Evolutionary conservation across 2,329 filamentous ascomycete genomes (phyloP).

Genomic region (Fusarium odoratissimum): DNA sequence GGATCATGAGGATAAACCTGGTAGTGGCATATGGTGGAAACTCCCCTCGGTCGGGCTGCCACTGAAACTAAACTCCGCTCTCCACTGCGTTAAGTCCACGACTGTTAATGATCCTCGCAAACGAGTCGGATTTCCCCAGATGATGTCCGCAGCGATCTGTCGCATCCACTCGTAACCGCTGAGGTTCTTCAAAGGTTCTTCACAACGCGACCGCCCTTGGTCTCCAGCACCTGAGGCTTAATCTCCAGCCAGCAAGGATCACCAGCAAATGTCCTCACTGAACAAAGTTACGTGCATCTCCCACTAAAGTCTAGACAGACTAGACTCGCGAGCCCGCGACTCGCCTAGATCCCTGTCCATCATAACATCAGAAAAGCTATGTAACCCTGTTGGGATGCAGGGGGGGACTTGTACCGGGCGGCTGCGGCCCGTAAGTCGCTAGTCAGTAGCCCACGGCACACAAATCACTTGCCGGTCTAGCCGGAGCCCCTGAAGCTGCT

Average conservation of each 20-base stretch:
- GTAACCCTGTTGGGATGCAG: not conserved
- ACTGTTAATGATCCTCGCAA: not conserved
- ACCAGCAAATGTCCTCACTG: not conserved
- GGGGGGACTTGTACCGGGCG: not conserved
- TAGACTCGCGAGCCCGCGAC: not conserved
- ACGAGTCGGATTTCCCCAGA: not conserved
- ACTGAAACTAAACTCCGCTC: not conserved
- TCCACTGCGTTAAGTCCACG: not conserved
- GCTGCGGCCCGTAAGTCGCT: not conserved
- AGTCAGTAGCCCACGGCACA: not conserved
- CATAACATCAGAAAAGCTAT: not conserved
- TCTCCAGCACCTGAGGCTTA: not conserved
- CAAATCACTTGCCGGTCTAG: not conserved
- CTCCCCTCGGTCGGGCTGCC: not conserved
- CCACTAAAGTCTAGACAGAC: not conserved
- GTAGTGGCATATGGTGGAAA: not conserved
- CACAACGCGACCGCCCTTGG: not conserved
- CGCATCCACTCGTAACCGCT: not conserved
- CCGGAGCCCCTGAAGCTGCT: not conserved
- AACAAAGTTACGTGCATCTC: not conserved
- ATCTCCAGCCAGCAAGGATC: not conserved
- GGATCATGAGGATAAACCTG: not conserved
- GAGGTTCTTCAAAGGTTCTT: not conserved
- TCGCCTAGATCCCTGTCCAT: not conserved
- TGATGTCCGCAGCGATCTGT: not conserved